phyloP scores from a whole-genome alignment of 148 eudicot genomes.

The Rhododendron ovatum region DNA sequence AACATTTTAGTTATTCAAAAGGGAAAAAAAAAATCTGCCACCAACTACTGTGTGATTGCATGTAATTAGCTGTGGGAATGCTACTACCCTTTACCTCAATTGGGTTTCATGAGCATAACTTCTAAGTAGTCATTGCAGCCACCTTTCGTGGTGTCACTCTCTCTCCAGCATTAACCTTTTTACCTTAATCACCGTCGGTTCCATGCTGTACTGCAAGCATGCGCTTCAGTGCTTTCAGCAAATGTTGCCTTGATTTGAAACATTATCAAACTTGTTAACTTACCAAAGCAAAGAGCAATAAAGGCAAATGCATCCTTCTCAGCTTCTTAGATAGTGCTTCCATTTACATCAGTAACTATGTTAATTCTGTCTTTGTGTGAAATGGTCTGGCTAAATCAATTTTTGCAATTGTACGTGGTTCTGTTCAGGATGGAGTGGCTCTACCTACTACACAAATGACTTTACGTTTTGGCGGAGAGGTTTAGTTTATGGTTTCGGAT shows the following conservation, averaged over 20 bases:
- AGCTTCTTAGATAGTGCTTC: not conserved
- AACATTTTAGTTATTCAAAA: not conserved
- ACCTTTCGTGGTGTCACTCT: not conserved
- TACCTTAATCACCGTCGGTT: not conserved
- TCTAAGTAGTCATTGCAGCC: not conserved
- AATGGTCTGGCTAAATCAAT: not conserved
- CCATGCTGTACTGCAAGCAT: not conserved
- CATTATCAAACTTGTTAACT: not conserved
- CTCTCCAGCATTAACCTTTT: not conserved
- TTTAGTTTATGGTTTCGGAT: conserved; percentile 23
- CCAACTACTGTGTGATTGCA: not conserved
- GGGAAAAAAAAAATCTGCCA: not conserved
- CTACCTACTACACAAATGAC: conserved; percentile 78
- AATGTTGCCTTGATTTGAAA: not conserved
- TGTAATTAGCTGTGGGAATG: not conserved
- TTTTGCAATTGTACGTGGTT: not conserved
- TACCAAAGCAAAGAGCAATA: not conserved
- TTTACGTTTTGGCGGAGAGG: conserved; percentile 93
- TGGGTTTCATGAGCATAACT: not conserved
- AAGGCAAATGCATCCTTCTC: not conserved
- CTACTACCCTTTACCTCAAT: not conserved
- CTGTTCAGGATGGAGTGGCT: conserved; percentile 85
- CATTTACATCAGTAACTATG: not conserved
- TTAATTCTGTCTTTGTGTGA: not conserved
- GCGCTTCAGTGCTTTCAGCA: not conserved